Base-by-base conservation (phyloP, 305 asterid species). In the Euphrasia arctica region DNA sequence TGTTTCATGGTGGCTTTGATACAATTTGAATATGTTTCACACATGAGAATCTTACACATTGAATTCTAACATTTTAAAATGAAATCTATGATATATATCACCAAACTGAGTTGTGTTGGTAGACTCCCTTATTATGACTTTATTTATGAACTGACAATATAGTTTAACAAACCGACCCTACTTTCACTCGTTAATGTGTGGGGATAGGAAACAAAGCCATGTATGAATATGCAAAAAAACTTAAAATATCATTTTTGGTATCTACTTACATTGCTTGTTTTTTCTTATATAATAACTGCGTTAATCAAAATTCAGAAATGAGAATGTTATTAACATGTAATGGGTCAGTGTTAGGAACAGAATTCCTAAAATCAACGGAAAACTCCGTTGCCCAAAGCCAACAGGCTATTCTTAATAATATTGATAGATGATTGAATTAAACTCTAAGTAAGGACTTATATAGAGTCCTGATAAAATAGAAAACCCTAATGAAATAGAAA, bases 101-200 rank as follows among this genome's bases (percentile, higher is more conserved):
- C 32, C 4, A 4, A 2, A 31, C 34, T 31, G 34, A 31, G 34
- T 31, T 31, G 34, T 31, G 34, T 31, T 31, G 34, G 32, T 29
- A 2, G 34, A 31, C 34, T 31, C 3, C 4, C 4, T 31, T 31
- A 57, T 58, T 48, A 48, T 43, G 25, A 66, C 34, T 54, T 60
- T 12, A 45, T 62, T 62, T 49, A 42, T 15, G 39, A 18, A 27
- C 5, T n/a, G 58, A 56, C 45, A 48, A 62, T 32, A 32, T 55
- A 0, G 48, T 61, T 22, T 9, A 59, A 42, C 57, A 32, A 58
- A 45, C 29, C 6, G 11, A 34, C 61, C 34, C 68, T 25, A 47
- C 32, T 32, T 52, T 62, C 64, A 34, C 51, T 25, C 60, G 39
- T 14, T 32, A 32, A 43, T 25, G 45, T 64, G 32, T 42, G 67